Evolutionary conservation across 257 asterid species (phyloP).

Genomic region (Osmanthus fragrans): DNA sequence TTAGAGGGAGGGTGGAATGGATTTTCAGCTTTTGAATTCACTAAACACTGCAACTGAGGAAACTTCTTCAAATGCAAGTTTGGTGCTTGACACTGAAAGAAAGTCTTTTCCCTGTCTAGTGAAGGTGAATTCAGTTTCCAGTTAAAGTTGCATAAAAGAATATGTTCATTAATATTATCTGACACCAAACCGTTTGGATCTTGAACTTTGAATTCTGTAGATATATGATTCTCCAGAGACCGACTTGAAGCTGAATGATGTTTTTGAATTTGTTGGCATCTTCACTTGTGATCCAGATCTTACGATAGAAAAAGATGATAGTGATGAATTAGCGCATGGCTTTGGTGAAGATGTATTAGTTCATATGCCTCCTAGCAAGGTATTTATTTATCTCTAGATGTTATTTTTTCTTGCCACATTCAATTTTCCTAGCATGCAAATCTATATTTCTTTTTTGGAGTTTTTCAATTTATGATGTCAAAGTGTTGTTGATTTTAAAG

Average conservation of each 20-base stretch:
- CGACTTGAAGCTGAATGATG: conserved; percentile 78
- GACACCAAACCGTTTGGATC: conserved; percentile 9
- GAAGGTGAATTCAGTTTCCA: conserved; percentile 52
- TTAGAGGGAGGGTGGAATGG: conserved; percentile 57
- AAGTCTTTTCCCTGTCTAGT: conserved; percentile 65
- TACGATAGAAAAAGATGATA: conserved; percentile 37
- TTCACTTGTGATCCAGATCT: conserved; percentile 67
- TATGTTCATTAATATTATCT: background rate
- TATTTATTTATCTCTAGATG: conserved; percentile 20
- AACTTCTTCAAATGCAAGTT: conserved; percentile 34
- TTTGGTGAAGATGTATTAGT: conserved; percentile 56
- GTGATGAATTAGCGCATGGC: conserved; percentile 38
- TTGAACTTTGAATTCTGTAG: conserved; percentile 43
- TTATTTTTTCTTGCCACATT: background rate
- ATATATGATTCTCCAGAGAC: conserved; percentile 76
- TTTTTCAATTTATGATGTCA: background rate
- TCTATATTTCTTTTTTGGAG: background rate
- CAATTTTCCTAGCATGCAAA: background rate
- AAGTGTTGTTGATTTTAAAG: background rate
- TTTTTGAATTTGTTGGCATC: conserved; percentile 88
- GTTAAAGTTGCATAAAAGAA: conserved; percentile 1
- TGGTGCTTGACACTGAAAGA: conserved; percentile 38
- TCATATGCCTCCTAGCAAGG: conserved; percentile 68
- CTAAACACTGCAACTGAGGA: conserved; percentile 41
- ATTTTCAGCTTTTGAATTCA: conserved; percentile 33